These are phyloP conservation scores for Flagelloscypha sp. DNA, from an alignment of 768 basidiomycete species.

Conservation along the genomic window DNA sequence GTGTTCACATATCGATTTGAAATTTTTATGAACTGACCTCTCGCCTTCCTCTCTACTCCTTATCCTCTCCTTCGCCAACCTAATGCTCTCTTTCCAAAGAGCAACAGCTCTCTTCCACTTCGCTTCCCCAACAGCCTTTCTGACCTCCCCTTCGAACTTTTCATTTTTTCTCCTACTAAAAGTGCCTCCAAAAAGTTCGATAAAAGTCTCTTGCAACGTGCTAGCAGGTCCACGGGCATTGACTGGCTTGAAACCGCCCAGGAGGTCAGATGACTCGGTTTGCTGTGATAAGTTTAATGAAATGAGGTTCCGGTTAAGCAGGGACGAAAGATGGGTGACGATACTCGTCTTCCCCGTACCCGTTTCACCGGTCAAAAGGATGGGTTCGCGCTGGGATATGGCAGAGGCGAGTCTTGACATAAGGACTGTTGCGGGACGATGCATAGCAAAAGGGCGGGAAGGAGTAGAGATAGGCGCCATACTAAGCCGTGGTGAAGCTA, in stretches of 20 bases:
- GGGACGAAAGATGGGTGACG: conserved; percentile 75
- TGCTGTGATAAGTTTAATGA: conserved; percentile 94
- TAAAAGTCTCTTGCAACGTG: conserved; percentile 62
- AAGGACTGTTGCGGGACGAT: conserved; percentile 72
- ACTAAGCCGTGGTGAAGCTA: conserved; percentile 33
- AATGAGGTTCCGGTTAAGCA: conserved; percentile 69
- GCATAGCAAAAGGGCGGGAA: conserved; percentile 75
- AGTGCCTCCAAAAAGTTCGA: conserved; percentile 73
- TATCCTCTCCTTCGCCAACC: conserved; percentile 63
- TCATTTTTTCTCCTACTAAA: conserved; percentile 89
- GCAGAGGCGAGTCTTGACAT: conserved; percentile 75
- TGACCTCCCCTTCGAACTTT: conserved; percentile 72
- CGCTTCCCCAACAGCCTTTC: conserved; percentile 72
- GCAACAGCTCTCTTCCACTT: conserved; percentile 81
- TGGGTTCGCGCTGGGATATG: conserved; percentile 67
- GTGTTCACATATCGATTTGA: neutral
- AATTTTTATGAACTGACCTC: conserved; percentile 6
- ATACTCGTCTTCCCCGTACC: conserved; percentile 98
- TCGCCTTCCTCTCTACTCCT: conserved; percentile 23
- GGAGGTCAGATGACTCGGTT: conserved; percentile 87
- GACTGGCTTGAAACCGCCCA: conserved; percentile 95
- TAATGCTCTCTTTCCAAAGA: conserved; percentile 74
- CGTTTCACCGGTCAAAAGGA: conserved; percentile 92
- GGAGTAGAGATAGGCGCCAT: conserved; percentile 20
- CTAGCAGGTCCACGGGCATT: conserved; percentile 76